phyloP scores from a whole-genome alignment of 805 yeast genomes.

The Phaffomyces antillensis region DNA sequence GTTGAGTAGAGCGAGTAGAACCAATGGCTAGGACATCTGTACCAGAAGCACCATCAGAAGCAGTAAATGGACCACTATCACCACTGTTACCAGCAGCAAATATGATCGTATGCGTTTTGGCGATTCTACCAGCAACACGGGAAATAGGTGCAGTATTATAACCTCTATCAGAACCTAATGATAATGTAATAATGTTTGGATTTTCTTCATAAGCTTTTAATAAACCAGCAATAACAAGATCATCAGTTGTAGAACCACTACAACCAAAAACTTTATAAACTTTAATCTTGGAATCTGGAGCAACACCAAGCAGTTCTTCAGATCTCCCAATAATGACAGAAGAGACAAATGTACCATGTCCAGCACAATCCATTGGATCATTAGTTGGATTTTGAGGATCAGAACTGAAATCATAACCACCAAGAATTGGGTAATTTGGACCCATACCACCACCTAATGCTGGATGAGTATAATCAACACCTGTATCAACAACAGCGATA shows the following conservation, averaged over 20 bases:
- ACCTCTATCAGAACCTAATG: slow-evolving; percentile 11
- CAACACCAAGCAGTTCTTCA: slow-evolving; percentile 8
- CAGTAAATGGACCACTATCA: slow-evolving; percentile 8
- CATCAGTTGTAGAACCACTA: slow-evolving; percentile 6
- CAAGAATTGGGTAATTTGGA: slow-evolving; percentile 6
- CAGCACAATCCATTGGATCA: slow-evolving; percentile 14
- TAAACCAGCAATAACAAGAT: slow-evolving; percentile 12
- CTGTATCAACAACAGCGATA: slow-evolving; percentile 8
- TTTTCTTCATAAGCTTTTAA: slow-evolving; percentile 11
- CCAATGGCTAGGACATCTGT: slow-evolving; percentile 10
- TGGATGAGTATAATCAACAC: slow-evolving; percentile 6
- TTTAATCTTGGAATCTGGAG: slow-evolving; percentile 12
- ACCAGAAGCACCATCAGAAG: slow-evolving; percentile 12
- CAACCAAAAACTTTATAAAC: slow-evolving; percentile 14
- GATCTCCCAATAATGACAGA: slow-evolving; percentile 10
- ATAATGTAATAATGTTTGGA: slow-evolving; percentile 10
- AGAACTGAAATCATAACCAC: slow-evolving; percentile 11
- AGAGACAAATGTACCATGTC: slow-evolving; percentile 17
- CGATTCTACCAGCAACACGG: slow-evolving; percentile 6
- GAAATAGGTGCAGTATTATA: slow-evolving; percentile 11
- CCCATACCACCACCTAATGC: slow-evolving; percentile 10
- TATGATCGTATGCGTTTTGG: slow-evolving; percentile 8
- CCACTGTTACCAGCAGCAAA: slow-evolving; percentile 16
- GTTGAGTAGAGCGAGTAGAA: slow-evolving; percentile 9
- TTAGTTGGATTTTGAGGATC: slow-evolving; percentile 6